Percentiles rank a stretch among this genome's conserved stretches.
phyloP scores from a whole-genome alignment of 768 basidiomycete species.

The Cystofilobasidium macerans region DNA sequence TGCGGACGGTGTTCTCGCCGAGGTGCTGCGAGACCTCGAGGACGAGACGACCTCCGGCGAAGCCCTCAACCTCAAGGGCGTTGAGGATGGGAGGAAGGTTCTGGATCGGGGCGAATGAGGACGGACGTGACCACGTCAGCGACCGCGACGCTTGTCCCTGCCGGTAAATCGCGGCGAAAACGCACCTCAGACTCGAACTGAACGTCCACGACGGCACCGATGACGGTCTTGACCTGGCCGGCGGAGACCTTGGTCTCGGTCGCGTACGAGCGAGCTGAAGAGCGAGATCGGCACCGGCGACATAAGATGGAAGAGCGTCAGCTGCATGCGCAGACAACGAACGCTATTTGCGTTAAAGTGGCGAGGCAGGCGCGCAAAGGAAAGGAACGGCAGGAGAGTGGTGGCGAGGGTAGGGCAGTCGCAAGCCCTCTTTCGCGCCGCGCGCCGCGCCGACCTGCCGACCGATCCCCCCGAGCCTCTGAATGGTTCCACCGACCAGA shows the following conservation, averaged over 20 bases:
- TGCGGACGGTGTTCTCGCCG: constrained; percentile 97
- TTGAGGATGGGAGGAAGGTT: constrained; percentile 95
- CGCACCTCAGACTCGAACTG: constrained; percentile 26
- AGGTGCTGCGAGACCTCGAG: constrained; percentile 98
- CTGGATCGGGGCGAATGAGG: constrained; percentile 40
- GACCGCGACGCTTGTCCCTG: not conserved
- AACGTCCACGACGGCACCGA: constrained; percentile 99
- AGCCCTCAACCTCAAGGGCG: constrained; percentile 93
- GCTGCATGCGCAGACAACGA: not conserved
- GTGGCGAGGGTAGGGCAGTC: too few species aligned
- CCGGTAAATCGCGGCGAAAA: not conserved
- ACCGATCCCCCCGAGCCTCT: too few species aligned
- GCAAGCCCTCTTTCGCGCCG: too few species aligned
- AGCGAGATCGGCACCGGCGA: not conserved
- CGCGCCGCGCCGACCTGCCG: too few species aligned
- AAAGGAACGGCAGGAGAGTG: too few species aligned
- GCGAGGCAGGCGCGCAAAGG: too few species aligned
- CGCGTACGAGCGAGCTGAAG: constrained; percentile 63
- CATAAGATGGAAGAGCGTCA: not conserved
- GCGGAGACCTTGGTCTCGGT: constrained; percentile 65
- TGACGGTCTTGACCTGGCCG: constrained; percentile 92
- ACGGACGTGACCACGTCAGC: not conserved
- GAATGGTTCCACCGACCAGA: too few species aligned
- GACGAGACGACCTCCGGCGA: constrained; percentile 89
- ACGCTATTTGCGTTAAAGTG: too few species aligned